Evolutionary conservation across 164 flowering plant species (phyloP), one percentile per base, ranked within the genome.

Genomic region (Aristolochia contorta): DNA sequence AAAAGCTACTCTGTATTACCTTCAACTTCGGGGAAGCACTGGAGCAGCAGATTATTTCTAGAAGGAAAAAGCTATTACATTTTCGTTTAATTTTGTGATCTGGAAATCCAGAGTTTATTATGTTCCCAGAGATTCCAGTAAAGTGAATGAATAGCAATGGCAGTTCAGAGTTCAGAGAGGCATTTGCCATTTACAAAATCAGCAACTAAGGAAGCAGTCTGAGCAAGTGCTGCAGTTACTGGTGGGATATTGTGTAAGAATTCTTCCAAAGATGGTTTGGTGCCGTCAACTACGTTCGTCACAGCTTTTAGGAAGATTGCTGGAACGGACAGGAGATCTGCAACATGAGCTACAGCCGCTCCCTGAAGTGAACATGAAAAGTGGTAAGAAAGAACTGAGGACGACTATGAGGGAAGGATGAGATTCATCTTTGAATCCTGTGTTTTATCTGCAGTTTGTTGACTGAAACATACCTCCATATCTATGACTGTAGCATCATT

Each of bases 401-500:
- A 27, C 5, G 2, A 27, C 30, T 3, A 37, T n/a, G n/a, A n/a
- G n/a, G n/a, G n/a, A 10, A 10, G 43, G 7, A 37, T 4, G 43
- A 37, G 43, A 10, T 37, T 37, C 12, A 10, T 37, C 43, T 37
- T 37, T 37, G 43, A 37, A 37, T 37, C 43, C 43, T 6, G 43
- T 10, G 1, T 37, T 37, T 37, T 37, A 6, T 37, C 43, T 37
- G 43, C 43, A 10, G 43, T 37, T 8, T 37, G 12, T 7, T 6
- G 43, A 37, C 9, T 3, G 43, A 37, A 37, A 37, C 43, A 6
- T 83, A 94, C 99, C 90, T 94, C 97, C 99, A 91, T 94, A 76
- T 91, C 97, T 75, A 86, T 91, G 30, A 94, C 25, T 52, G 96
- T 75, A 46, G 97, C 91, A 75, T 84, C 99, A 78, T 89, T 94